Evolutionary conservation across 371 early-diverging fungal genomes (phyloP).

Genomic region (Actinomucor elegans): DNA sequence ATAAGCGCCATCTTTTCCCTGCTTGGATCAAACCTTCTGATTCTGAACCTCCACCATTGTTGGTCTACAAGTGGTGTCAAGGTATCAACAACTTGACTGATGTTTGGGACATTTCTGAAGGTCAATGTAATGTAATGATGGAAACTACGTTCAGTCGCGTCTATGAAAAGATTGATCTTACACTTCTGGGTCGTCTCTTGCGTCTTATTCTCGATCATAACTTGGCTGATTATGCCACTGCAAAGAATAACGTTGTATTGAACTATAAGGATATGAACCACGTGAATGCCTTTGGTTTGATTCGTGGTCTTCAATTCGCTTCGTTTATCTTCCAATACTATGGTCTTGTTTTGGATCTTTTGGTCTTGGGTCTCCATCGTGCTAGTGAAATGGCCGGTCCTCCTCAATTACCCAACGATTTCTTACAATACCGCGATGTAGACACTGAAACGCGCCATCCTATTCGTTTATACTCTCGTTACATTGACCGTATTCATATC

Average conservation of each 20-base stretch:
- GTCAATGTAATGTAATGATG: slow-evolving; percentile 94
- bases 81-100: slow-evolving; percentile 95
- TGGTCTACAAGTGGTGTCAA: slow-evolving; percentile 98
- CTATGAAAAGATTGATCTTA: slow-evolving; percentile 97
- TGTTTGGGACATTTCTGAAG: slow-evolving; percentile 92
- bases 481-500: slow-evolving; percentile 93
- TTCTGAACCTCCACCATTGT: slow-evolving; percentile 94
- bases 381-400: slow-evolving; percentile 98
- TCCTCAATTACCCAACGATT: slow-evolving; percentile 92
- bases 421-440: slow-evolving; percentile 93
- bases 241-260: slow-evolving; percentile 96
- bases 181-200: slow-evolving; percentile 92
- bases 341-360: slow-evolving; percentile 93
- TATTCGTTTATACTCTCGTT: slow-evolving; percentile 94
- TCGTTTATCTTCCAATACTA: slow-evolving; percentile 98
- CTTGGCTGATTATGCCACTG: slow-evolving; percentile 98
- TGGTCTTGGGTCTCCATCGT: slow-evolving; percentile 94
- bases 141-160: slow-evolving; percentile 91
- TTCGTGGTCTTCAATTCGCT: slow-evolving; percentile 98
- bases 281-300: slow-evolving; percentile 95
- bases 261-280: slow-evolving; percentile 99
- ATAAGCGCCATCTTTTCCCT: slow-evolving; percentile 86
- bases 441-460: slow-evolving; percentile 95
- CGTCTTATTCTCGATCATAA: slow-evolving; percentile 97
- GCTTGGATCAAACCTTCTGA: slow-evolving; percentile 98